Base-by-base conservation (phyloP, 441 rosid species). In the Adansonia gregorii region DNA sequence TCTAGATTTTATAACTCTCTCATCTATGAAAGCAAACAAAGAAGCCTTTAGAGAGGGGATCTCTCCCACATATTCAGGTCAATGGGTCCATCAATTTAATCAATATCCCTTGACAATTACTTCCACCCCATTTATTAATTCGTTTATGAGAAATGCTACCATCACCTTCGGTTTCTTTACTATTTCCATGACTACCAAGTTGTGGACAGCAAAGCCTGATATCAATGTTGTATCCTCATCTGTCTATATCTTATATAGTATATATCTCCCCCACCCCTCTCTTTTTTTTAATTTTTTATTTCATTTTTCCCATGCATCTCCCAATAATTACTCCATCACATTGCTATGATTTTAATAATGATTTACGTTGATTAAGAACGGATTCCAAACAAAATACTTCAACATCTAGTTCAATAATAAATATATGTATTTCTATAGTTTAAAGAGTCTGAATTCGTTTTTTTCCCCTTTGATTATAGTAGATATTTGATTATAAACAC, bases 11-110 rank as follows among this genome's bases (percentile, higher is more conserved):
- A 7, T 0, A 41, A 24, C 15, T 17, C 51, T 66, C 51, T 66
- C 60, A 35, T n/a, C 59, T 15, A 71, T 35, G 63, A 39, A 35
- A 72, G 24, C 31, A 72, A 72, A 72, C 24, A 55, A 55, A 55
- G 60, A 55, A 17, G 6, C 22, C 60, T 55, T 55, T 55, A 55
- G 60, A 55, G n/a, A n/a, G 60, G 60, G 60, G 60, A 22, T 51
- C 39, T 27, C 64, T 54, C 75, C 64, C 64, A 52, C 65, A 55
- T 31, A 35, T 58, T 72, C 75, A 31, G 73, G 59, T 69, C 58
- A 69, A 48, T 69, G 73, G 73, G 73, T 69, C 73, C 73, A 48
- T 69, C 60, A 11, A n/a, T n/a, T 55, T n/a, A n/a, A 55, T 55
- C 60, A 17, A 55, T 12, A 55, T 72, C 75, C 8, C 49, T 54